These are phyloP conservation scores for Coemansia sp. DNA, from an alignment of 192 early-diverging fungal species.

Conservation along the genomic window DNA sequence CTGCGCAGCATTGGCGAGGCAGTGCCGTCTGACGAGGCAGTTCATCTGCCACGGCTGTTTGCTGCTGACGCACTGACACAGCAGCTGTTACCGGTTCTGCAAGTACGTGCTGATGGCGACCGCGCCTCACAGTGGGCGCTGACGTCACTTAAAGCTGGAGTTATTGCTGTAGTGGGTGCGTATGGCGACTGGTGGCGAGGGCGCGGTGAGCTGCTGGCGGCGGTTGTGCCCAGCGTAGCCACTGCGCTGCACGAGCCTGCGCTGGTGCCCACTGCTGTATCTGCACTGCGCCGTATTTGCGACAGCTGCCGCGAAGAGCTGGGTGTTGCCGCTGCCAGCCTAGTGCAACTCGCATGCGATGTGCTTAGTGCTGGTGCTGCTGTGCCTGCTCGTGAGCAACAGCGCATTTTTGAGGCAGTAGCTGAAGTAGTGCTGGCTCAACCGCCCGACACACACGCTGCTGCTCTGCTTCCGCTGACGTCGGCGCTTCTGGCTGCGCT, in stretches of 20 bases:
- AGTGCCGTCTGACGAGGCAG: conserved; percentile 55
- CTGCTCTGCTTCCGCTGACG: conserved; percentile 23
- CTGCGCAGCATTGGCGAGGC: conserved; percentile 67
- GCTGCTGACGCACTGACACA: conserved; percentile 45
- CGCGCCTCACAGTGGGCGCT: conserved; percentile 31
- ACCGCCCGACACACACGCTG: conserved; percentile 17
- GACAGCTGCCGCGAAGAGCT: conserved; percentile 69
- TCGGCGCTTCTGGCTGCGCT: conserved; percentile 16
- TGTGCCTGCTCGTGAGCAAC: conserved; percentile 47
- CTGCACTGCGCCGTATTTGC: conserved; percentile 66
- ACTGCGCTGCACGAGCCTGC: conserved; percentile 58
- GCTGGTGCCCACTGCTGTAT: conserved; percentile 62
- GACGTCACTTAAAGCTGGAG: conserved; percentile 15
- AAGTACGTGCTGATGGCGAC: conserved; percentile 26
- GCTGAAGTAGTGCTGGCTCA: conserved; percentile 40
- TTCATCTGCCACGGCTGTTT: conserved; percentile 63
- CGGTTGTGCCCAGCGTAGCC: conserved; percentile 64
- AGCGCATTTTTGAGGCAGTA: conserved; percentile 49
- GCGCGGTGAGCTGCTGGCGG: conserved; percentile 60
- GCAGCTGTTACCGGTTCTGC: conserved; percentile 45
- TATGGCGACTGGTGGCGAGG: conserved; percentile 68
- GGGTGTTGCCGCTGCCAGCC: conserved; percentile 56
- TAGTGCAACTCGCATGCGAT: conserved; percentile 62
- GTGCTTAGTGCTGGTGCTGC: conserved; percentile 39
- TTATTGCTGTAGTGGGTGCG: conserved; percentile 55